Conservation (phyloP, 345 rosid genomes). For the Conringia planisiliqua region DNA sequence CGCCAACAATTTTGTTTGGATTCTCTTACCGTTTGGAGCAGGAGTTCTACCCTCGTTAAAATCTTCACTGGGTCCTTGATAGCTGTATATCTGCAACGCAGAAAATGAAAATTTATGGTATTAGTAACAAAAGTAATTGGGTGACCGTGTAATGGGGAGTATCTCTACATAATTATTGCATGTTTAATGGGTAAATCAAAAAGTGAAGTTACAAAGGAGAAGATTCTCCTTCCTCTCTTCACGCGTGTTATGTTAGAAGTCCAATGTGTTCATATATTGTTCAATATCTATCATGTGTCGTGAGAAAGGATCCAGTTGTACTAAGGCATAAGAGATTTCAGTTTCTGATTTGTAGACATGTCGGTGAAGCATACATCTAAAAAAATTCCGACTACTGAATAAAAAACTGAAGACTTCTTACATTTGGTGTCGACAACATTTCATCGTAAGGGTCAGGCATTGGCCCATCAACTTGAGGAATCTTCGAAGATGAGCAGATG, state of each 20-base stretch:
- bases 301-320: not conserved
- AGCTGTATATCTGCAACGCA: constrained; percentile 69
- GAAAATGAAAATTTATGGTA: not conserved
- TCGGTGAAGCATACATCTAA: not conserved
- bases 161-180: not conserved
- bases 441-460: constrained; percentile 92
- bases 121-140: too few relatives aligned
- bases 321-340: not conserved
- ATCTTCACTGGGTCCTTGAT: constrained; percentile 88
- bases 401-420: constrained; percentile 33
- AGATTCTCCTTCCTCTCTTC: not conserved
- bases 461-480: constrained; percentile 92
- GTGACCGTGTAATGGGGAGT: too few relatives aligned
- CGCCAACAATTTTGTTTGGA: not conserved
- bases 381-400: not conserved
- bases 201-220: not conserved
- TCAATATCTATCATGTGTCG: too few relatives aligned
- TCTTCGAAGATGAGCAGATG: constrained; percentile 39
- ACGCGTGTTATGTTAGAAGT: not conserved
- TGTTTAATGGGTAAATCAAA: not conserved
- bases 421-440: constrained; percentile 88
- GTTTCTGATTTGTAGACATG: not conserved
- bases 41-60: constrained; percentile 84
- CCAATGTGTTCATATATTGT: not conserved
- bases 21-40: constrained; percentile 66